Conservation (phyloP, 495 filamentous ascomycete species). For the Penicillium fimorum region DNA sequence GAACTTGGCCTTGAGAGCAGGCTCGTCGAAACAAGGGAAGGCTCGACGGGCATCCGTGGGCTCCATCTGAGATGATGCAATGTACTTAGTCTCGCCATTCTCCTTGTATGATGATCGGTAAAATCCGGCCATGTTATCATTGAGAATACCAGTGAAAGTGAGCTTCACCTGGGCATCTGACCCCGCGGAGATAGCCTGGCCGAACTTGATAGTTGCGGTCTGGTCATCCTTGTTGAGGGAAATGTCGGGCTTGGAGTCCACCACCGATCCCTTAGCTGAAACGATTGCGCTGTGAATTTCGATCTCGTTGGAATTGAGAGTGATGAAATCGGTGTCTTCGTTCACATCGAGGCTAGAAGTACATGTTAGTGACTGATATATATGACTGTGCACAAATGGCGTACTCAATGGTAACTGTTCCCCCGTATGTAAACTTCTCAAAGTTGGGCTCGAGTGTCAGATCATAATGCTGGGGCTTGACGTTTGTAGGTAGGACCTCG, state of each 20-base stretch:
- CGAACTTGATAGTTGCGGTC: constrained; percentile 59
- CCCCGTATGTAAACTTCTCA: constrained; percentile 61
- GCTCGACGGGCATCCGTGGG: constrained; percentile 63
- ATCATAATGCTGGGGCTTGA: constrained; percentile 65
- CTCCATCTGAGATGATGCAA: constrained; percentile 68
- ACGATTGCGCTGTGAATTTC: constrained; percentile 77
- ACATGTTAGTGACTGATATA: constrained; percentile 10
- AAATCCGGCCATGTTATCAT: constrained; percentile 69
- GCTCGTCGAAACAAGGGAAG: constrained; percentile 72
- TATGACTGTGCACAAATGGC: constrained; percentile 8
- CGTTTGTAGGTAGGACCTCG: constrained; percentile 66
- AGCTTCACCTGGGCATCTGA: constrained; percentile 59
- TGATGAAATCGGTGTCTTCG: constrained; percentile 81
- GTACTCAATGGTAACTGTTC: constrained; percentile 63
- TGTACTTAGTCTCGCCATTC: constrained; percentile 56
- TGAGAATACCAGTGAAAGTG: constrained; percentile 60
- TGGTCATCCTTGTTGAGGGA: constrained; percentile 58
- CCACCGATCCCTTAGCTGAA: constrained; percentile 40
- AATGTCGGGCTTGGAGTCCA: constrained; percentile 53
- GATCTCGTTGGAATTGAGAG: constrained; percentile 84
- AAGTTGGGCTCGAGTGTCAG: constrained; percentile 67
- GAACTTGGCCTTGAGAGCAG: constrained; percentile 66
- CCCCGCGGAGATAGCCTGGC: constrained; percentile 55
- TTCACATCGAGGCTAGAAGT: constrained; percentile 65
- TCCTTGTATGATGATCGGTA: constrained; percentile 65